phyloP scores from a whole-genome alignment of 306 rosid genomes.

The Arachis hypogaea region DNA sequence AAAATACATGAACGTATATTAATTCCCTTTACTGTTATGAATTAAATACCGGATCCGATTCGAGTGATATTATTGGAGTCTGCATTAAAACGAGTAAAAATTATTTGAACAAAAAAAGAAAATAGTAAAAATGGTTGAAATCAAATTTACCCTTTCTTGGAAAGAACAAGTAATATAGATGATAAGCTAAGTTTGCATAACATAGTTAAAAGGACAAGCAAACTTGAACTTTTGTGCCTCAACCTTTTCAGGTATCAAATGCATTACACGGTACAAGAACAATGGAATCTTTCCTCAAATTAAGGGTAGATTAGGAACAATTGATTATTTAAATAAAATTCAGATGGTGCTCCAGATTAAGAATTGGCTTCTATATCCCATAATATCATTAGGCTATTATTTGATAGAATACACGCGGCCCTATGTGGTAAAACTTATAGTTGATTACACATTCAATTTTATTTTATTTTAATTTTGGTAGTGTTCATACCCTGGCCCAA shows the following conservation, averaged over 20 bases:
- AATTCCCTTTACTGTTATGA: neutral
- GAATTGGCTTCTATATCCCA: neutral
- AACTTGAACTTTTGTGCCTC: neutral
- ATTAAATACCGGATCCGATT: neutral
- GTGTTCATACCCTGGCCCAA: no score
- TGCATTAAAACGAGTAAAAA: neutral
- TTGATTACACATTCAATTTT: neutral
- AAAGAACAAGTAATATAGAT: neutral
- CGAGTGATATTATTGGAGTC: neutral
- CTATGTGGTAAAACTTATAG: neutral
- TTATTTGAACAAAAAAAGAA: no score
- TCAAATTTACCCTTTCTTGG: neutral
- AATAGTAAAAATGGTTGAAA: neutral
- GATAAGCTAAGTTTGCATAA: neutral
- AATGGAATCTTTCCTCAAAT: constrained; percentile 15
- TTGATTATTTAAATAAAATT: neutral
- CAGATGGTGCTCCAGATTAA: neutral
- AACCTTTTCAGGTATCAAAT: constrained; percentile 3
- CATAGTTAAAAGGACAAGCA: neutral
- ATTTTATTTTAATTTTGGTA: neutral
- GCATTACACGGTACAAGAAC: neutral
- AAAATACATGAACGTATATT: neutral
- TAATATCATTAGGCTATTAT: neutral
- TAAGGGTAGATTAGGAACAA: constrained; percentile 29
- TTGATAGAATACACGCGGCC: neutral